Evolutionary conservation across 805 yeast species (phyloP).

Genomic region (Metschnikowia gelsemii): DNA sequence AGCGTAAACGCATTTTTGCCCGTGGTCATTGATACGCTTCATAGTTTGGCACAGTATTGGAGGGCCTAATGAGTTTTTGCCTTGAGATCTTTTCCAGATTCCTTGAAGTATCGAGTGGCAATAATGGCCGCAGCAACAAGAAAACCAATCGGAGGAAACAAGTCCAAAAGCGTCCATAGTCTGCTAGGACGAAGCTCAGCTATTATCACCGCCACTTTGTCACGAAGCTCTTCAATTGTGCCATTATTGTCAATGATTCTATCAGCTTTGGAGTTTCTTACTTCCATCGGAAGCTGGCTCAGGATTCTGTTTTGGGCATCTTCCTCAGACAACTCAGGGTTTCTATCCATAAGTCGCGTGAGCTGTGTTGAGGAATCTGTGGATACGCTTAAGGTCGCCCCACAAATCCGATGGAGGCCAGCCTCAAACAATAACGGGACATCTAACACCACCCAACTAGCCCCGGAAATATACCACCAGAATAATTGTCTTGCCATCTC

Average conservation of each 20-base stretch:
- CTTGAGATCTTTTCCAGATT: background rate
- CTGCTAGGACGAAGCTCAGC: conserved; percentile 31
- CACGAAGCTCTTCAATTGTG: conserved; percentile 25
- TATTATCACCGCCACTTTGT: conserved; percentile 24
- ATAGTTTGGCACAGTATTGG: conserved; percentile 97
- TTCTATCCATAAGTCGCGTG: conserved; percentile 61
- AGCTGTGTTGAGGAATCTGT: conserved; percentile 61
- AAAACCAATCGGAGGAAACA: conserved; percentile 43
- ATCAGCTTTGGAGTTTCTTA: conserved; percentile 61
- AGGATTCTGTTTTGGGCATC: conserved; percentile 73
- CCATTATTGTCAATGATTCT: conserved; percentile 62
- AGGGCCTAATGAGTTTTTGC: conserved; percentile 54
- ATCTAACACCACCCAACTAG: conserved; percentile 70
- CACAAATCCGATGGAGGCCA: conserved; percentile 68
- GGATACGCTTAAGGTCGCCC: conserved; percentile 63
- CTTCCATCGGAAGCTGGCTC: conserved; percentile 70
- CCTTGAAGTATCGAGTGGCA: conserved; percentile 6
- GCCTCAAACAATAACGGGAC: conserved; percentile 90
- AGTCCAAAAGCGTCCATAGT: conserved; percentile 26
- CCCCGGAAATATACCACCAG: conserved; percentile 55
- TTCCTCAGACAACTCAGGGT: conserved; percentile 58
- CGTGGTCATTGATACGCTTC: conserved; percentile 91
- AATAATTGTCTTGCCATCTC: conserved; percentile 61
- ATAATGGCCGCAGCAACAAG: conserved; percentile 11
- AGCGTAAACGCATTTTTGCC: conserved; percentile 93